A percentile compares a stretch with the other conserved stretches of the same genome.
Conservation (phyloP, 495 filamentous ascomycete genomes). For the Xylaria intraflava region DNA sequence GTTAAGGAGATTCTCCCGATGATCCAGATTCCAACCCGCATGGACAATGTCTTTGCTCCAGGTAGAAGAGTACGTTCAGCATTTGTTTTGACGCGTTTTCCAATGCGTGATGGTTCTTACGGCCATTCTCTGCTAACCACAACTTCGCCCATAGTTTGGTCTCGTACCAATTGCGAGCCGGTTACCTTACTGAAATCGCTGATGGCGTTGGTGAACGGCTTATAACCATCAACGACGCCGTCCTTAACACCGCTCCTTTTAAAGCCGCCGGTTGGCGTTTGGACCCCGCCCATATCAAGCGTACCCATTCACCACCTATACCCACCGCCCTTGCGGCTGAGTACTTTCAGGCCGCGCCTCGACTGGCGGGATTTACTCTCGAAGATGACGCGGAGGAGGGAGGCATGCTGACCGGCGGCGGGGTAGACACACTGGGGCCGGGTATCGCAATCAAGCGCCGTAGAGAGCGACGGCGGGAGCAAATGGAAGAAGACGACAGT, state of each 20-base stretch:
- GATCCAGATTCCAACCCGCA: background rate
- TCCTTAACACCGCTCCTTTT: slow-evolving; percentile 92
- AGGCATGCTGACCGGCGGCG: slow-evolving; percentile 68
- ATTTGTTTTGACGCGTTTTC: slow-evolving; percentile 5
- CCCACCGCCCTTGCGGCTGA: slow-evolving; percentile 84
- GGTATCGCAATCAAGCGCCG: slow-evolving; percentile 50
- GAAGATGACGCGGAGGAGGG: slow-evolving; percentile 79
- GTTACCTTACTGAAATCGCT: slow-evolving; percentile 82
- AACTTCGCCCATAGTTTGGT: slow-evolving; percentile 57
- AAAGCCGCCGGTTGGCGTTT: slow-evolving; percentile 89
- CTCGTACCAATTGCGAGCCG: slow-evolving; percentile 85
- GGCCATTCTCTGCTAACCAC: slow-evolving; percentile 5
- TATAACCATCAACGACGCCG: slow-evolving; percentile 82
- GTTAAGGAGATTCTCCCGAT: background rate
- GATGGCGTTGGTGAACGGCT: slow-evolving; percentile 95
- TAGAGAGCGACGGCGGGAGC: slow-evolving; percentile 56
- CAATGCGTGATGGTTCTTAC: background rate
- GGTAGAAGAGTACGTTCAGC: slow-evolving; percentile 78
- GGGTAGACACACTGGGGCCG: slow-evolving; percentile 66
- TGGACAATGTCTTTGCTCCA: slow-evolving; percentile 81
- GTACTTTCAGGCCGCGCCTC: slow-evolving; percentile 72
- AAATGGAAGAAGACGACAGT: slow-evolving; percentile 92
- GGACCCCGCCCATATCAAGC: slow-evolving; percentile 69
- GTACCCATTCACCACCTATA: slow-evolving; percentile 93
- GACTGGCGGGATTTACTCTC: slow-evolving; percentile 45